Percentiles rank a stretch among this genome's conserved stretches.
Conservation (phyloP, 2,329 filamentous ascomycete species). For the Venturiaceae sp. region DNA sequence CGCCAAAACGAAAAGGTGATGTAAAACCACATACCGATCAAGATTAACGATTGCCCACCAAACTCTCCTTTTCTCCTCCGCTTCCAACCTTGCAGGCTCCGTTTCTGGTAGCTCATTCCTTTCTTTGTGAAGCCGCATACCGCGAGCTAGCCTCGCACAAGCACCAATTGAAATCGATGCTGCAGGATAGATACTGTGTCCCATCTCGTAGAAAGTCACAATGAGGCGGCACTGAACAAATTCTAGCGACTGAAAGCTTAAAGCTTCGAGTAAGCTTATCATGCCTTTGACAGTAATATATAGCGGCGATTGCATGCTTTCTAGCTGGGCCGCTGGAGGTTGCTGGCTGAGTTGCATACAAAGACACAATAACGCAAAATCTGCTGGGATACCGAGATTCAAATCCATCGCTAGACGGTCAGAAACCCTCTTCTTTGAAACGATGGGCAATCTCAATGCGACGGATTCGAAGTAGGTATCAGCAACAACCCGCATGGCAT, state of each 20-base stretch:
- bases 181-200: constrained; percentile 24
- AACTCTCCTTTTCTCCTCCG: constrained; percentile 23
- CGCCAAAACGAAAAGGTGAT: constrained; percentile 12
- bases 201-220: constrained; percentile 23
- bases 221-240: constrained; percentile 13
- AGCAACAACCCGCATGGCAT: neutral
- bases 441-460: neutral
- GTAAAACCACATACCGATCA: constrained; percentile 20
- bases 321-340: neutral
- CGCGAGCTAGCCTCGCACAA: constrained; percentile 15
- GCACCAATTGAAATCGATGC: constrained; percentile 21
- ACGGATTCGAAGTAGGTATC: neutral
- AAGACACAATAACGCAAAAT: neutral
- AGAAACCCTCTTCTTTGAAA: neutral
- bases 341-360: constrained; percentile 1
- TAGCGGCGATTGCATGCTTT: neutral
- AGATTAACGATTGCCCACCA: constrained; percentile 26
- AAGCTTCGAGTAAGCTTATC: neutral
- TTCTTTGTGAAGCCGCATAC: constrained; percentile 17
- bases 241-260: neutral
- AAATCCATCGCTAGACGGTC: neutral
- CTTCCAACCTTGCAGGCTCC: constrained; percentile 18
- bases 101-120: constrained; percentile 17
- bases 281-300: neutral
- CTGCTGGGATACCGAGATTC: neutral